Evolutionary conservation across 2,329 filamentous ascomycete genomes (phyloP).

Genomic region (Chaetothyriales sp.): DNA sequence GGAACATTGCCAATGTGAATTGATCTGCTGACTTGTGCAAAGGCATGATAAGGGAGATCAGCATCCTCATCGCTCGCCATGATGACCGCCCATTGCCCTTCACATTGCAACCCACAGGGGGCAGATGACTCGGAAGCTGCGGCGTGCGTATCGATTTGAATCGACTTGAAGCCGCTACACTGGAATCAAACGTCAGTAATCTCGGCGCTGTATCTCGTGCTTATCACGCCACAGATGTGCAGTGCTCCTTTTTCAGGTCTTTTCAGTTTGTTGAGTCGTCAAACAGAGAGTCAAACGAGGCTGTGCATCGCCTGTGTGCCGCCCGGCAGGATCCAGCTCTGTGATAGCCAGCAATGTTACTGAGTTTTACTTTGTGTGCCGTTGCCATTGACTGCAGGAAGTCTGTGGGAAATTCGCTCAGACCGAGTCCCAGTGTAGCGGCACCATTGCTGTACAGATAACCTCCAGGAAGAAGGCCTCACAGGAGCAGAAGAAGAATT

Average conservation of each 20-base stretch:
- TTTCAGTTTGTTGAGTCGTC: background rate
- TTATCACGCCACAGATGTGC: background rate
- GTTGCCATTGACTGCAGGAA: conserved; percentile 13
- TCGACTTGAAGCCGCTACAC: too few species aligned
- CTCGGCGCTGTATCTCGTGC: background rate
- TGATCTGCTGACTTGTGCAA: background rate
- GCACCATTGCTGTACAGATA: conserved; percentile 11
- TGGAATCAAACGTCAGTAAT: background rate
- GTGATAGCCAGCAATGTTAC: background rate
- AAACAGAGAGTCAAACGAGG: background rate
- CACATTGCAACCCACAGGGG: conserved; percentile 1
- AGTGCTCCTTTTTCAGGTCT: background rate
- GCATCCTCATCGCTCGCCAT: background rate
- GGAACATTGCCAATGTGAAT: conserved; percentile 1
- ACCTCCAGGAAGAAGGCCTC: conserved; percentile 4
- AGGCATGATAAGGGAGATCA: background rate
- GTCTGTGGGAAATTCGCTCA: conserved; percentile 1
- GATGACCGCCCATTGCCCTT: background rate
- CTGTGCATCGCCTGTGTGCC: background rate
- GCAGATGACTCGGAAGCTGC: too few species aligned
- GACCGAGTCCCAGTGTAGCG: conserved; percentile 13
- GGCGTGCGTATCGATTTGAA: background rate
- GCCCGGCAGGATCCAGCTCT: background rate
- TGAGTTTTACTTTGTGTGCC: conserved; percentile 6
- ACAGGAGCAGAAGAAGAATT: conserved; percentile 1